Evolutionary conservation across 495 filamentous ascomycete species (phyloP), one percentile per base, ranked within the genome.

Genomic region (Trichoderma reesei): DNA sequence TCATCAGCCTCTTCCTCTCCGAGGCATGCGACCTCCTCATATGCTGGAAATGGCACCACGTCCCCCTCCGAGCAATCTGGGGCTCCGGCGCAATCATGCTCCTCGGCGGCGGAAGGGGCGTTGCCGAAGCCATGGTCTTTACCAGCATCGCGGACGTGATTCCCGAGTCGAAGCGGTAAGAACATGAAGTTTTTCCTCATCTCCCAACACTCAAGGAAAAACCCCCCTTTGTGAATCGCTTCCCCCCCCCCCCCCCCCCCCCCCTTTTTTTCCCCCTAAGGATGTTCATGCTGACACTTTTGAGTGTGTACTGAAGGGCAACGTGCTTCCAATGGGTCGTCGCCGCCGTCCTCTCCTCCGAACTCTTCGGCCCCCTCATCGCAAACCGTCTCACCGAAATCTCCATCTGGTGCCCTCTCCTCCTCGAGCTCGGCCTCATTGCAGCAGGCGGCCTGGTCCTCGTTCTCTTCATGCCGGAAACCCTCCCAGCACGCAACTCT

Each of bases 311-410:
- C 8, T 18, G 3, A 14, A 56, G 51, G 14, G 51, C 51, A 31
- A 56, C 51, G 13, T 56, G 51, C 51, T 56, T 56, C 51, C 51
- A 56, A 56, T 56, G 51, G 51, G 51, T 16, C 51, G 26, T 34
- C 51, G 51, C 51, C 51, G 51, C 51, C 11, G 51, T 56, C 11
- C 51, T 56, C 51, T 56, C 51, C 20, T 31, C 51, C 6, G 2
- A 36, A 1, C 26, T 56, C 51, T 36, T 56, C 11, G 51, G 51
- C 51, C 51, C 51, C 11, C 31, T 56, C 13, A 8, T 56, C 51
- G 51, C 51, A 3, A 13, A 11, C 31, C 51, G 2, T 9, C 51
- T 56, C 9, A 56, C 51, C 26, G 51, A 56, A 3, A 33, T 56
- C 8, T 56, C 51, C 51, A 56, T 56, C 20, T 56, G 51, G 51